Evolutionary conservation across 345 rosid genomes (phyloP), one percentile per base, ranked within the genome.

Genomic region (Punica granatum): DNA sequence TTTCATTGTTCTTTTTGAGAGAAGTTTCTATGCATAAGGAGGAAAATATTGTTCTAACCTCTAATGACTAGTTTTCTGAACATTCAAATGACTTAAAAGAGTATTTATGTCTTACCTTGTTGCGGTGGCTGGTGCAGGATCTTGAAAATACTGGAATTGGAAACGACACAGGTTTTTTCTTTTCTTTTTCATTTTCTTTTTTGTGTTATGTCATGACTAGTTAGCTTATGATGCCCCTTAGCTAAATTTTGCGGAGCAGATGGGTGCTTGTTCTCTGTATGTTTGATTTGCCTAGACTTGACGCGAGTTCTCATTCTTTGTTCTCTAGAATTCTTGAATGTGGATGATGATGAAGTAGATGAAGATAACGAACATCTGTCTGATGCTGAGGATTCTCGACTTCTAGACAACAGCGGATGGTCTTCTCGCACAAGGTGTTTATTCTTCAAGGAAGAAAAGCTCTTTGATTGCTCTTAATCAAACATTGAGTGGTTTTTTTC

Each of bases 401-500:
- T 91, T 78, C 83, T 86, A 49, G 99, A 91, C 68, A 95, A 92
- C 68, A 90, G 83, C 79, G 96, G 99, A 32, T 95, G 99, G 99
- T 95, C 99, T 78, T 85, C 97, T 68, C 98, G 97, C 65, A 90
- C 99, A 58, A 95, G 98, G 99, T 95, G 43, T 64, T 78, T 25
- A 23, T 61, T 64, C 46, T 25, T 60, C 43, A 19, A 39, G 37
- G 67, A 44, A 67, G 36, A 58, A 44, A 26, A 32, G 21, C 3
- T 15, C 28, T 8, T 63, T 15, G 0, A 3, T 58, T 12, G 42
- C 49, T 21, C 35, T 16, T 48, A 21, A 21, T 28, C 59, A 33
- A 18, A 28, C 53, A 62, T 43, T 42, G 37, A 23, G 14, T 36
- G 25, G 32, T 11, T 54, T 25, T 54, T 7, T 23, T n/a, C 23